Conservation (phyloP, 1,284 basidiomycete genomes). For the Cryptococcus sp. region DNA sequence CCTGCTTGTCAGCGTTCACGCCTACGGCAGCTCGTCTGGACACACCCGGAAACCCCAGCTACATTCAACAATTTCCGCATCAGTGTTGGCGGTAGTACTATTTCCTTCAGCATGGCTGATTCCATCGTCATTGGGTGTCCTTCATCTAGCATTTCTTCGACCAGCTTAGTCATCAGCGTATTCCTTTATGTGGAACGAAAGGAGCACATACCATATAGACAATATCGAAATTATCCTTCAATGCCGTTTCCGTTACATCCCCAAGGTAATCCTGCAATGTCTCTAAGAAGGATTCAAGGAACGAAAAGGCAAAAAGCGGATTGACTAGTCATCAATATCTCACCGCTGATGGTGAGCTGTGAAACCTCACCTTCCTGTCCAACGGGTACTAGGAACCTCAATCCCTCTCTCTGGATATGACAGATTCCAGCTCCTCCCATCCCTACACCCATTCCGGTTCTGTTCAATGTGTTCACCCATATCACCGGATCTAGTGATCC, state of each 20-base stretch:
- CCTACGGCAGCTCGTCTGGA: constrained; percentile 1
- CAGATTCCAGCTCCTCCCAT: constrained; percentile 47
- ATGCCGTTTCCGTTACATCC: constrained; percentile 61
- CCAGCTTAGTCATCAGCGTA: constrained; percentile 56
- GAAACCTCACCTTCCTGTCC: constrained; percentile 52
- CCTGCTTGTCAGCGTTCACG: constrained; percentile 19
- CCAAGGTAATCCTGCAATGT: constrained; percentile 86
- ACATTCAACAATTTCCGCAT: constrained; percentile 69
- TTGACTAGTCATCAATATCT: constrained; percentile 59
- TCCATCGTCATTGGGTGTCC: constrained; percentile 94
- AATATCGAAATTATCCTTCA: constrained; percentile 92
- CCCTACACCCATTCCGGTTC: constrained; percentile 25
- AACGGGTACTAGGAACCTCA: constrained; percentile 74
- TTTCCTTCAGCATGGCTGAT: constrained; percentile 83
- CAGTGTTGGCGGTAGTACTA: constrained; percentile 80
- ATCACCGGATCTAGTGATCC: constrained; percentile 32
- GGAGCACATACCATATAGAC: constrained; percentile 76
- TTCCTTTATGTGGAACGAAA: background rate
- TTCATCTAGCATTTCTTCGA: constrained; percentile 93
- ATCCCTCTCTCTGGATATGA: constrained; percentile 67
- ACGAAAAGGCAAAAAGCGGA: constrained; percentile 82
- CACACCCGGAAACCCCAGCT: constrained; percentile 56
- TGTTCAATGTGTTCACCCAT: constrained; percentile 39
- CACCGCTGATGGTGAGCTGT: background rate
- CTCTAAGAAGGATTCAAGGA: constrained; percentile 76